These are phyloP conservation scores for Cystobasidium sp. DNA, from an alignment of 1,284 basidiomycete species.

Conservation along the genomic window DNA sequence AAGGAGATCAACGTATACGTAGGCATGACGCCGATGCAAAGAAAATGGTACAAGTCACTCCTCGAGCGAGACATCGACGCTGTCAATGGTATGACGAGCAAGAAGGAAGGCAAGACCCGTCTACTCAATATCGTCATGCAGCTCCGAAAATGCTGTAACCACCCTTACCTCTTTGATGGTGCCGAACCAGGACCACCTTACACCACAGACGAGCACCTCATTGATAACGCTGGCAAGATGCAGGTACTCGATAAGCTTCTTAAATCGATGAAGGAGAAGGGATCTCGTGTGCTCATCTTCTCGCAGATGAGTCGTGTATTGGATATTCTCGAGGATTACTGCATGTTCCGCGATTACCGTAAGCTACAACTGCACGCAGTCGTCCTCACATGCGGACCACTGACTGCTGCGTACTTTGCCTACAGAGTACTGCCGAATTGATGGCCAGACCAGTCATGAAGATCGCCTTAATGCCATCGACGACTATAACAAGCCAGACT, in stretches of 20 bases:
- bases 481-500: slow-evolving; percentile 93
- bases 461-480: slow-evolving; percentile 95
- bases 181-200: slow-evolving; percentile 97
- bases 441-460: slow-evolving; percentile 92
- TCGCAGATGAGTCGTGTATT: slow-evolving; percentile 96
- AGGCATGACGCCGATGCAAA: slow-evolving; percentile 96
- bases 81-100: slow-evolving; percentile 77
- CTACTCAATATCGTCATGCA: slow-evolving; percentile 99
- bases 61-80: slow-evolving; percentile 99
- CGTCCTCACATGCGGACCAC: no score
- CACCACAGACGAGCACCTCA: slow-evolving; percentile 95
- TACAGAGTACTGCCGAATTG: slow-evolving; percentile 95
- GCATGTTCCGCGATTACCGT: slow-evolving; percentile 89
- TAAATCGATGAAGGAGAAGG: slow-evolving; percentile 84
- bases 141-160: slow-evolving; percentile 67
- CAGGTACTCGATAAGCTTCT: slow-evolving; percentile 94
- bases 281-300: slow-evolving; percentile 94
- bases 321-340: slow-evolving; percentile 98
- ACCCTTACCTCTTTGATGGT: slow-evolving; percentile 77
- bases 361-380: no score
- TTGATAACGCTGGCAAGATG: slow-evolving; percentile 97
- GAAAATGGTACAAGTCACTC: slow-evolving; percentile 95
- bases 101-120: slow-evolving; percentile 98
- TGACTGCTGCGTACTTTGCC: slow-evolving; percentile 6
- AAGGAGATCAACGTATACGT: slow-evolving; percentile 99